Evolutionary conservation across 805 yeast genomes (phyloP), one percentile per base, ranked within the genome.

Genomic region (Priceomyces carsonii): DNA sequence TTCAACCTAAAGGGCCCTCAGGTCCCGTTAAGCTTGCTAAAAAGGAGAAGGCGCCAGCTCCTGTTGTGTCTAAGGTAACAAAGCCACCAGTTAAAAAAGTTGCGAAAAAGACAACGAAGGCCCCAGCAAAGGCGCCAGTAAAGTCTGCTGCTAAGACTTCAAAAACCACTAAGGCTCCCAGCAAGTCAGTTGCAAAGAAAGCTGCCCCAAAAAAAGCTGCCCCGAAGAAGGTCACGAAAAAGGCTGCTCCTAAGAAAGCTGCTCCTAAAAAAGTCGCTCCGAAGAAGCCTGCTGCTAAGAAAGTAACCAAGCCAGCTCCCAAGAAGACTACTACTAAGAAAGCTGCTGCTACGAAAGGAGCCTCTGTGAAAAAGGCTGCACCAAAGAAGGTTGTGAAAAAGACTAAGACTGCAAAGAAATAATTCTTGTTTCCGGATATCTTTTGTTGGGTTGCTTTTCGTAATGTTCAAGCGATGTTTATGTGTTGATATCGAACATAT

Each of bases 1-100:
- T 73, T 29, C 95, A 85, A 66, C 95, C 95, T 57, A 86, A 87
- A 67, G 95, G 95, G 31, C 82, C 95, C 13, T 80, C 95, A 8
- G 95, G 95, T 32, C 86, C 95, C 30, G 77, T 86, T 45, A 85
- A 86, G 63, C 60, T 83, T 42, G 71, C 66, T 55, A 77, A 77
- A 66, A 59, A 66, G 50, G 66, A 53, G 29, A 47, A 53, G 33
- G 33, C 44, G 21, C 8, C 31, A 9, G 53, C 55, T 24, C 58
- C 59, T 32, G 62, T 59, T 16, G 53, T 52, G 15, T 51, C 54
- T 28, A 67, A 66, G 55, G 45, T 58, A 44, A 38, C 51, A 40
- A 48, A 45, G 36, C 48, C 52, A 14, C 32, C 31, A 10, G 26
- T 43, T 3, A 44, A 42, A 34, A 50, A 50, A 40, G 48, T 57